Evolutionary conservation across 208 protist species (phyloP).

Genomic region (Trypanosoma avium): DNA sequence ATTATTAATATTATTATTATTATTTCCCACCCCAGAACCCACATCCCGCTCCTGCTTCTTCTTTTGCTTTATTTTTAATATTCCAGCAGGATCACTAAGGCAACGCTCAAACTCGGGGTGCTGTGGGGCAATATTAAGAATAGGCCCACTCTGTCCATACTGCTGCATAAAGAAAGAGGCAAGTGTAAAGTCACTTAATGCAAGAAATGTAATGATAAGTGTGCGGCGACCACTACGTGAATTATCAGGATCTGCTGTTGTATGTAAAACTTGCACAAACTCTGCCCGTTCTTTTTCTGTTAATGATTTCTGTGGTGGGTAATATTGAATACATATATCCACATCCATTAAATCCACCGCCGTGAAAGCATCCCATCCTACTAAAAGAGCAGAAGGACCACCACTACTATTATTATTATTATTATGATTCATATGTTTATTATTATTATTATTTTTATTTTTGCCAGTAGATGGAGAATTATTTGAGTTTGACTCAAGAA

Average conservation of each 20-base stretch:
- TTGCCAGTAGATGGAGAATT: not conserved
- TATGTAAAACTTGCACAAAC: slow-evolving; percentile 76
- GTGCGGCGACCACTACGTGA: slow-evolving; percentile 23
- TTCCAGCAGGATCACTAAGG: slow-evolving; percentile 15
- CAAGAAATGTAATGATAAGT: slow-evolving; percentile 57
- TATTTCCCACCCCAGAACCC: not conserved
- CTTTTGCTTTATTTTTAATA: slow-evolving; percentile 53
- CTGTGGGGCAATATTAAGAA: slow-evolving; percentile 54
- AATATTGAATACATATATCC: slow-evolving; percentile 72
- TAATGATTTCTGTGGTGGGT: slow-evolving; percentile 79
- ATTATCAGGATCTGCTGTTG: slow-evolving; percentile 55
- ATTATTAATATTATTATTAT: not conserved
- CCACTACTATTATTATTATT: not conserved
- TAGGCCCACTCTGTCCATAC: slow-evolving; percentile 65
- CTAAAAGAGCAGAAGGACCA: slow-evolving; percentile 30
- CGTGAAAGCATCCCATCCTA: slow-evolving; percentile 69
- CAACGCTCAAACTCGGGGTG: slow-evolving; percentile 60
- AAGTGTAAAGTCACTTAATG: slow-evolving; percentile 59
- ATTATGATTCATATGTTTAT: not conserved
- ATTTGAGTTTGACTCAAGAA: slow-evolving; percentile 16
- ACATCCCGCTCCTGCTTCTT: slow-evolving; percentile 27
- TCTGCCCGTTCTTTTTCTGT: slow-evolving; percentile 61
- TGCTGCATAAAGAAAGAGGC: slow-evolving; percentile 65
- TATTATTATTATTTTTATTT: not conserved
- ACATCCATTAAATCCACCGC: slow-evolving; percentile 79